Evolutionary conservation across 768 basidiomycete species (phyloP).

Genomic region (Russula ochroleuca): DNA sequence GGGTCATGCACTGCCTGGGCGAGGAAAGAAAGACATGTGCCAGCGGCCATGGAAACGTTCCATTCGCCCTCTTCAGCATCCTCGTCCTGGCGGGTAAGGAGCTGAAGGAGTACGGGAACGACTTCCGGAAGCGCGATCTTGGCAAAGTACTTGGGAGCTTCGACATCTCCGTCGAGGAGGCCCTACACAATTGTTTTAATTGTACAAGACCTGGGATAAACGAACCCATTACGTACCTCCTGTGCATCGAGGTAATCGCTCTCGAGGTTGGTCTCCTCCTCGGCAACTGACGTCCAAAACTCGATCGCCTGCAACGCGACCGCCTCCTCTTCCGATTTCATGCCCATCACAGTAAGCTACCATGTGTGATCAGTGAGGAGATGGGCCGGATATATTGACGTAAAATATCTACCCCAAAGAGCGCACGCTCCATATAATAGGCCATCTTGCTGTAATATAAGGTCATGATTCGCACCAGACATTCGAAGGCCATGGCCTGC

Average conservation of each 20-base stretch:
- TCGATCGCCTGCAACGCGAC: constrained; percentile 96
- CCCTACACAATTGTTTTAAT: constrained; percentile 48
- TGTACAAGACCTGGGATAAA: constrained; percentile 15
- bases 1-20: constrained; percentile 87
- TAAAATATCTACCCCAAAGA: constrained; percentile 77
- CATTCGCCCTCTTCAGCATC: constrained; percentile 98
- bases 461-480: constrained; percentile 93
- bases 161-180: constrained; percentile 78
- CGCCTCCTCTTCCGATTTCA: constrained; percentile 88
- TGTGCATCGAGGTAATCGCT: constrained; percentile 64
- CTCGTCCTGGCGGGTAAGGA: constrained; percentile 91
- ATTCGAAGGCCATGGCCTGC: constrained; percentile 95
- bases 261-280: constrained; percentile 91
- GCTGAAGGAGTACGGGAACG: constrained; percentile 81
- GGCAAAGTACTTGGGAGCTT: constrained; percentile 86
- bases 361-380: constrained; percentile 15
- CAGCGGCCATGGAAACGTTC: constrained; percentile 97
- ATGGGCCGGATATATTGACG: not conserved
- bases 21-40: constrained; percentile 82
- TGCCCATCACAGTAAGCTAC: constrained; percentile 93
- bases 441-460: constrained; percentile 99
- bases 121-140: constrained; percentile 94
- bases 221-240: constrained; percentile 52
- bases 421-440: constrained; percentile 98
- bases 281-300: constrained; percentile 99